phyloP scores from a whole-genome alignment of 345 rosid species.

The Gossypium anomalum region DNA sequence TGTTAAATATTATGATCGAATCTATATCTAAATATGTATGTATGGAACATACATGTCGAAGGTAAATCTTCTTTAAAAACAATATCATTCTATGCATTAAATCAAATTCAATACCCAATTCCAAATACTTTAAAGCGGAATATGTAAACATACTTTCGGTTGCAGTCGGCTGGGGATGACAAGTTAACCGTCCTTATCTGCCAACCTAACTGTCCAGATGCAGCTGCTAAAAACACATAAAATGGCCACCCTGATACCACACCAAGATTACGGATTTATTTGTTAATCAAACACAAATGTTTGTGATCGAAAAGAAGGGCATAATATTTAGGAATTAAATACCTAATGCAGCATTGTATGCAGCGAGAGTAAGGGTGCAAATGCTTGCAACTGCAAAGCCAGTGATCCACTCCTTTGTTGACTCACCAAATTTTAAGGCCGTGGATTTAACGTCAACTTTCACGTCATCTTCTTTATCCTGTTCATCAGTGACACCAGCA shows the following conservation, averaged over 20 bases:
- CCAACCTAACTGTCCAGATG: conserved; percentile 84
- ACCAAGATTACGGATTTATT: not conserved
- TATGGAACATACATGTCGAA: too few species aligned
- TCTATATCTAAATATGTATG: too few species aligned
- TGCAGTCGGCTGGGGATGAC: conserved; percentile 57
- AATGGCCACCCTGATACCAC: conserved; percentile 65
- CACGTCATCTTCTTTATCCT: conserved; percentile 92
- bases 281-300: not conserved
- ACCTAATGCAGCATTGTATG: conserved; percentile 77
- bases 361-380: conserved; percentile 60
- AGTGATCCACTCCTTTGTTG: conserved; percentile 69
- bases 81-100: too few species aligned
- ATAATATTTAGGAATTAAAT: conserved; percentile 3
- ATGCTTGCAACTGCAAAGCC: conserved; percentile 74
- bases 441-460: conserved; percentile 94
- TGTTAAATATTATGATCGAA: too few species aligned
- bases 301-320: not conserved
- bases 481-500: not conserved
- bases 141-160: conserved; percentile 30
- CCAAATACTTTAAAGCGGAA: not conserved
- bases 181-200: conserved; percentile 67
- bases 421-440: conserved; percentile 84
- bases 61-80: not conserved
- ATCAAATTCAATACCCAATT: not conserved
- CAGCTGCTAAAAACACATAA: conserved; percentile 64